phyloP scores from a whole-genome alignment of 1,284 basidiomycete genomes.

The Austroboletus novae-zelandiae region DNA sequence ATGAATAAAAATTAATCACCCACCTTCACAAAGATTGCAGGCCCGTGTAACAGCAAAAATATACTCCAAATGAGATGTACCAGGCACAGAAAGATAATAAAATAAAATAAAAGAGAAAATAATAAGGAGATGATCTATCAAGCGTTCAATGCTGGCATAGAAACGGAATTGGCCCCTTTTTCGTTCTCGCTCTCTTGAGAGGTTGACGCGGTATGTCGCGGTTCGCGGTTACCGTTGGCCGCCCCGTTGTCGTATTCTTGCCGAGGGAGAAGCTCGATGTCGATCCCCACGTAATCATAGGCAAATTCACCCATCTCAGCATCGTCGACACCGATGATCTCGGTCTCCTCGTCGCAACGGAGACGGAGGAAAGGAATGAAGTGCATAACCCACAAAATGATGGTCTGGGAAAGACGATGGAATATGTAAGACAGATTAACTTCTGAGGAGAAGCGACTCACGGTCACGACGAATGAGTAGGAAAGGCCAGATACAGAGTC shows the following conservation, averaged over 20 bases:
- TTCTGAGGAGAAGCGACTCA: slow-evolving; percentile 33
- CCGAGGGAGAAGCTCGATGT: slow-evolving; percentile 47
- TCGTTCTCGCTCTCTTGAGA: slow-evolving; percentile 31
- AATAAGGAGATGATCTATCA: background rate
- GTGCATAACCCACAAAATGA: slow-evolving; percentile 93
- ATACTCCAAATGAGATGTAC: too few relatives aligned
- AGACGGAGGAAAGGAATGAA: slow-evolving; percentile 85
- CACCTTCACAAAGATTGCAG: too few relatives aligned
- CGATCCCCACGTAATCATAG: slow-evolving; percentile 85
- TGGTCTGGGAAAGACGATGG: slow-evolving; percentile 47
- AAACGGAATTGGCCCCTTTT: slow-evolving; percentile 11
- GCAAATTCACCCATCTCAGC: slow-evolving; percentile 92
- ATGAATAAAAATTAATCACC: too few relatives aligned
- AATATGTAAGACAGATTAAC: slow-evolving; percentile 1
- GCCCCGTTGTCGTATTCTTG: slow-evolving; percentile 18
- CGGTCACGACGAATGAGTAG: slow-evolving; percentile 83
- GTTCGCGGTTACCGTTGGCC: slow-evolving; percentile 21
- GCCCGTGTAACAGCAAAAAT: too few relatives aligned
- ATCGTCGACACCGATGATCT: slow-evolving; percentile 93
- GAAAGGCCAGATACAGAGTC: slow-evolving; percentile 72
- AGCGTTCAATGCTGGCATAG: slow-evolving; percentile 5
- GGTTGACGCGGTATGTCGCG: slow-evolving; percentile 20
- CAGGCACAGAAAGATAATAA: background rate
- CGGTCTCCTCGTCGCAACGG: slow-evolving; percentile 77
- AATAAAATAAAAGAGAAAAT: background rate